These are phyloP conservation scores for Cyclocybe aegerita DNA, from an alignment of 768 basidiomycete genomes.

Conservation along the genomic window DNA sequence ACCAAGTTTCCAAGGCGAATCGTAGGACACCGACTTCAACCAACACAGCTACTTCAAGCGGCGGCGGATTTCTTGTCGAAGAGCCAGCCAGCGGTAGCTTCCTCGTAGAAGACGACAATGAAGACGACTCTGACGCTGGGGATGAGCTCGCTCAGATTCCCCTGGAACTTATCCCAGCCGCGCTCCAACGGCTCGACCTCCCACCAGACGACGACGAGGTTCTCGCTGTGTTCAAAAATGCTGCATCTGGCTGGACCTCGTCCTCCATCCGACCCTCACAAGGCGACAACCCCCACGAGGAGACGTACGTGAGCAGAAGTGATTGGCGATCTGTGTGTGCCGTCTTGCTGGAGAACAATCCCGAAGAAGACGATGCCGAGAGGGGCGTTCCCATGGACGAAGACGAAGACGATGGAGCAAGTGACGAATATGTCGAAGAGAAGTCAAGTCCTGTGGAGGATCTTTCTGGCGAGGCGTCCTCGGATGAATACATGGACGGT, in stretches of 20 bases:
- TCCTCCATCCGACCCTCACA: conserved; percentile 12
- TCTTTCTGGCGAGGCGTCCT: conserved; percentile 20
- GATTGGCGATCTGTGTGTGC: conserved; percentile 85
- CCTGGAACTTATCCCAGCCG: conserved; percentile 56
- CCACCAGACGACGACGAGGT: conserved; percentile 74
- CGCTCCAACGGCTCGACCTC: conserved; percentile 63
- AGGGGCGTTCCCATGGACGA: conserved; percentile 23
- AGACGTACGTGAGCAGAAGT: conserved; percentile 49
- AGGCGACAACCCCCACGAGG: conserved; percentile 8
- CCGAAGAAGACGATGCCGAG: conserved; percentile 26
- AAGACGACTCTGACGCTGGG: conserved; percentile 7
- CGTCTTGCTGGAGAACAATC: conserved; percentile 56
- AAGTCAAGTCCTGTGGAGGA: conserved; percentile 22
- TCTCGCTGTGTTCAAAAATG: conserved; percentile 70
- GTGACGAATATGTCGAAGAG: conserved; percentile 20
- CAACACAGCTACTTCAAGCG: background rate
- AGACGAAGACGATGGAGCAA: conserved; percentile 23
- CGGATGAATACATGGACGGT: conserved; percentile 33
- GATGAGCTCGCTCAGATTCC: conserved; percentile 39
- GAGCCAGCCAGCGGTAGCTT: conserved; percentile 24
- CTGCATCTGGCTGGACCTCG: conserved; percentile 68
- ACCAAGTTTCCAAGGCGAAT: no score
- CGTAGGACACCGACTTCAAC: no score
- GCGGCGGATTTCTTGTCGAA: background rate
- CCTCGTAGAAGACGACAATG: conserved; percentile 19